phyloP scores from a whole-genome alignment of 768 basidiomycete genomes.

The Filobasidium floriforme region DNA sequence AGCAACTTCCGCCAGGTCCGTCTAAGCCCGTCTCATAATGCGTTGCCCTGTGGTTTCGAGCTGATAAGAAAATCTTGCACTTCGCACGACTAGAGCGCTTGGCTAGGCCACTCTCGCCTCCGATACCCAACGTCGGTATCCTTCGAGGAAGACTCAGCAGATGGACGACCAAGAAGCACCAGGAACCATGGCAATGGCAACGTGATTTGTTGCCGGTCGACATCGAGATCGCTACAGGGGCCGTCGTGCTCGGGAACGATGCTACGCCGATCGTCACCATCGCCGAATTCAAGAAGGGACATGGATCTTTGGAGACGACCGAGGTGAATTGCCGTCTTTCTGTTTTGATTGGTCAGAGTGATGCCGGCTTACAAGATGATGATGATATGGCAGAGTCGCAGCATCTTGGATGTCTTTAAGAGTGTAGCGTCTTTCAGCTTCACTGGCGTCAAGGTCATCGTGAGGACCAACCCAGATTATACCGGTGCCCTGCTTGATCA shows the following conservation, averaged over 20 bases:
- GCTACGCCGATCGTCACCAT: constrained; percentile 78
- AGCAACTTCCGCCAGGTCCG: background rate
- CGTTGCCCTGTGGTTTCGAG: too few species aligned
- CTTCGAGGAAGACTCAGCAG: background rate
- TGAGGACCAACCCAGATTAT: constrained; percentile 69
- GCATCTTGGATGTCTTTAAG: constrained; percentile 66
- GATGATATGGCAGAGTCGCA: constrained; percentile 12
- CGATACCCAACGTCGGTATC: constrained; percentile 12
- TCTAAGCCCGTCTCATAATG: background rate
- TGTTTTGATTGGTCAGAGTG: background rate
- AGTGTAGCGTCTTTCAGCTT: constrained; percentile 68
- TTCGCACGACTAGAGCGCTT: constrained; percentile 9
- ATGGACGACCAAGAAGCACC: constrained; percentile 4
- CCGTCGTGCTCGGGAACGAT: constrained; percentile 73
- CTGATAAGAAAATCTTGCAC: too few species aligned
- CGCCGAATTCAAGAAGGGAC: constrained; percentile 66
- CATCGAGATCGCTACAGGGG: constrained; percentile 67
- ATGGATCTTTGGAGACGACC: constrained; percentile 72
- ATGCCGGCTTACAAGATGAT: background rate
- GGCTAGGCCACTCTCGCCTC: constrained; percentile 16
- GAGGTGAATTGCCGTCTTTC: constrained; percentile 51
- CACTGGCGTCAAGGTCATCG: constrained; percentile 56
- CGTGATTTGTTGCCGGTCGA: constrained; percentile 82
- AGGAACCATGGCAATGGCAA: constrained; percentile 44
- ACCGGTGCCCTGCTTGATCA: constrained; percentile 58